Conservation (phyloP, 495 filamentous ascomycete genomes). For the Penicillium parvum region DNA sequence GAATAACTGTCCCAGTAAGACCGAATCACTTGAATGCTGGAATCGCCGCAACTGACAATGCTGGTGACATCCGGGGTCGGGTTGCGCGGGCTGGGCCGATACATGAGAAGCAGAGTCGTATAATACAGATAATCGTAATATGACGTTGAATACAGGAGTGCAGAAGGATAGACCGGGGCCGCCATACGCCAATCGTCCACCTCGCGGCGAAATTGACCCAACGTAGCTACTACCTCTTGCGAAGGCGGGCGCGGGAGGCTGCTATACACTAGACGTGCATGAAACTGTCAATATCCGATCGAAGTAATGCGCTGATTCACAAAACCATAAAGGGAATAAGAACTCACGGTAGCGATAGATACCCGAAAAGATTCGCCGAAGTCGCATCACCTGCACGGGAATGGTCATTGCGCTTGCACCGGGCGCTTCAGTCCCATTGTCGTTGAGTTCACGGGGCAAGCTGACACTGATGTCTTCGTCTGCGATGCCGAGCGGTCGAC, state of each 20-base stretch:
- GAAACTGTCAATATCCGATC: too few species aligned
- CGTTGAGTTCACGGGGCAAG: conserved; percentile 42
- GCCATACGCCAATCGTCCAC: conserved; percentile 45
- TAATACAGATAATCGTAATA: conserved; percentile 52
- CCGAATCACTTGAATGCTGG: conserved; percentile 46
- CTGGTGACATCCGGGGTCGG: conserved; percentile 41
- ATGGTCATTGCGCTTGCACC: conserved; percentile 44
- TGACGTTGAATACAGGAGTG: conserved; percentile 43
- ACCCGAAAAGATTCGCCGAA: conserved; percentile 47
- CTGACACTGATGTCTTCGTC: conserved; percentile 48
- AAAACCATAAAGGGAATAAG: not conserved
- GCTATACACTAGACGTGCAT: conserved; percentile 47
- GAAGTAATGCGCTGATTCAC: not conserved
- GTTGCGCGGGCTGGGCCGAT: conserved; percentile 46
- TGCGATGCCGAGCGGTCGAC: conserved; percentile 45
- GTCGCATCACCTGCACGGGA: conserved; percentile 43
- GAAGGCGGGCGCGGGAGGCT: conserved; percentile 34
- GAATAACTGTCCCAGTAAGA: conserved; percentile 49
- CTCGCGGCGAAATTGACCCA: conserved; percentile 44
- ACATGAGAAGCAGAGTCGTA: conserved; percentile 47
- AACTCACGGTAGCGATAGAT: conserved; percentile 44
- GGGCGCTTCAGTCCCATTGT: conserved; percentile 40
- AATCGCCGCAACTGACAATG: conserved; percentile 47
- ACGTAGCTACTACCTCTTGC: conserved; percentile 29
- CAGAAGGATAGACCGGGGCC: conserved; percentile 38